Evolutionary conservation across 768 basidiomycete species (phyloP).

Genomic region (Boletus rubescentipes): DNA sequence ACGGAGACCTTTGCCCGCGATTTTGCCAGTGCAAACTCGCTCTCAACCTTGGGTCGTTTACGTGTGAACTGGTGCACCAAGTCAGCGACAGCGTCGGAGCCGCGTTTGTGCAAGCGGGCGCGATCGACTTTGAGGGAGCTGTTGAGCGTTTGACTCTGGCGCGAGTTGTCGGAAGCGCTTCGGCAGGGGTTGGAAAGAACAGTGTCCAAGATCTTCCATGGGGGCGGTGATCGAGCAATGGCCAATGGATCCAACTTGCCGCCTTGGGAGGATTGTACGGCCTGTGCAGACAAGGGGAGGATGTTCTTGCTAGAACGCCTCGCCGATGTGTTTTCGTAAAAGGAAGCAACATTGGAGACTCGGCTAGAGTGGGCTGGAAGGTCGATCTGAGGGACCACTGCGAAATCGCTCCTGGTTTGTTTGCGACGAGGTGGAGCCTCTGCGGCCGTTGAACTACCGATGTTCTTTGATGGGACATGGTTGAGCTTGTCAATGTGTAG

Average conservation of each 20-base stretch:
- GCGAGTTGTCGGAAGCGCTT: background rate
- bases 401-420: background rate
- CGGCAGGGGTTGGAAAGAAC: background rate
- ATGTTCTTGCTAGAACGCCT: constrained; percentile 1
- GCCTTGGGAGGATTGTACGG: constrained; percentile 13
- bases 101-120: constrained; percentile 26
- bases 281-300: constrained; percentile 22
- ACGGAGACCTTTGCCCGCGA: background rate
- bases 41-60: constrained; percentile 24
- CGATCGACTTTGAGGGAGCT: constrained; percentile 20
- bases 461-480: constrained; percentile 5
- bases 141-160: background rate
- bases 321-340: constrained; percentile 12
- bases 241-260: constrained; percentile 24
- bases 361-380: too few relatives aligned
- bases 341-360: constrained; percentile 15
- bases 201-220: constrained; percentile 20
- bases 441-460: constrained; percentile 1
- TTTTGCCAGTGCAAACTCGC: constrained; percentile 20
- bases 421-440: constrained; percentile 21
- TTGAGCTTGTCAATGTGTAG: constrained; percentile 24
- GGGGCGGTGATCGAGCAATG: constrained; percentile 26
- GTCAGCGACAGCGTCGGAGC: constrained; percentile 18
- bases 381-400: too few relatives aligned
- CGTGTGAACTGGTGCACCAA: constrained; percentile 21